Evolutionary conservation across 2,329 filamentous ascomycete species (phyloP), one percentile per base, ranked within the genome.

Genomic region (Aulographum hederae): DNA sequence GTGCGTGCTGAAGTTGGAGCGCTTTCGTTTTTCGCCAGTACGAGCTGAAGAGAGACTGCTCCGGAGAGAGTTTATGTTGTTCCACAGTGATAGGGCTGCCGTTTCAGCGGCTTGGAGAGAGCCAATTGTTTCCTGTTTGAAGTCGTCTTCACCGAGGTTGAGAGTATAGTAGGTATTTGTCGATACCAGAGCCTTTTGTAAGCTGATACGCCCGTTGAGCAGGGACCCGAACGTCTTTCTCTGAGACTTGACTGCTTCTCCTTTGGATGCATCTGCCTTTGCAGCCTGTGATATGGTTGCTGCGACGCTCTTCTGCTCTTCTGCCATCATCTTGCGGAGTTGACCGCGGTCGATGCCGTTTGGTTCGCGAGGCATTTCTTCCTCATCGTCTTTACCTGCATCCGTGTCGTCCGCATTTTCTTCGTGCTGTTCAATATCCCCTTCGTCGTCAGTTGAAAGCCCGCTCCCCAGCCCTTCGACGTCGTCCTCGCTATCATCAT

Each of bases 111-210:
- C 78, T 65, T 70, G 57, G 63, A 92, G 45, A 54, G 73, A 44
- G 3, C 53, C 48, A n/a, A n/a, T n/a, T 8, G 21, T 25, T 8
- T n/a, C 21, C 21, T 25, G 8, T 14, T 28, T 14, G 8, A 8
- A 8, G 10, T 28, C 27, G 15, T 8, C 6, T 17, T 42, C 42
- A 36, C 47, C 30, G 1, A 33, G 20, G 5, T 45, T 41, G 3
- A 45, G 40, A 4, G 41, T 38, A 38, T 65, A 52, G 26, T 91
- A 61, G 1, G 82, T 77, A 51, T 94, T 94, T 17, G 76, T 69
- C 0, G 79, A 75, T 12, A 89, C 68, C 11, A 98, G 57, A 2
- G 80, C 82, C 52, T 94, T 95, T 52, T 98, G 91, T 13, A 98
- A 58, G 37, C 86, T 79, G 46, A 98, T 94, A 14, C 89, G 74